Percentiles rank a stretch among this genome's conserved stretches.
phyloP scores from a whole-genome alignment of 2,329 filamentous ascomycete genomes.

The Neopestalotiopsis sp. region DNA sequence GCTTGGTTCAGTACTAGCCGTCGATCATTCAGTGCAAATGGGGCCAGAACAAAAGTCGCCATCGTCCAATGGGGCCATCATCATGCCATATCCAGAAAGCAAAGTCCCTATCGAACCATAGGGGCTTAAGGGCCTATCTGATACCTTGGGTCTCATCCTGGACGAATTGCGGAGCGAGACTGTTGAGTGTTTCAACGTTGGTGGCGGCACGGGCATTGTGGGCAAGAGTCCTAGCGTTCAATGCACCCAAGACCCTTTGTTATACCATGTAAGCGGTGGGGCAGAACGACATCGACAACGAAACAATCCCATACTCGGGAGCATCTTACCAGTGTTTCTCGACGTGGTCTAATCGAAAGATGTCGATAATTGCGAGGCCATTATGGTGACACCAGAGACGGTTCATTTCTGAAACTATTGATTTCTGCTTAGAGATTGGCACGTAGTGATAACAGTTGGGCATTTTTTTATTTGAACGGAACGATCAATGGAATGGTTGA shows the following conservation, averaged over 20 bases:
- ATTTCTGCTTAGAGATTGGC: background rate
- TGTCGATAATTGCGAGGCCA: background rate
- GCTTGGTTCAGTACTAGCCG: background rate
- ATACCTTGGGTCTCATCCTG: constrained; percentile 7
- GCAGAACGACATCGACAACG: background rate
- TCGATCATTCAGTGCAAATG: background rate
- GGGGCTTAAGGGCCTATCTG: background rate
- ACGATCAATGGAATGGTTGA: background rate
- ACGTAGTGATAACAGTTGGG: background rate
- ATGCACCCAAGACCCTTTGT: background rate
- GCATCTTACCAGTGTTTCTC: background rate
- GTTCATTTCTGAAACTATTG: constrained; percentile 10
- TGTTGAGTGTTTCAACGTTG: constrained; percentile 13
- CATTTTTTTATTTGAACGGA: background rate
- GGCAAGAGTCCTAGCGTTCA: constrained; percentile 15
- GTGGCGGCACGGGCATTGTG: background rate
- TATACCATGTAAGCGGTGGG: background rate
- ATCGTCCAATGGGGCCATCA: constrained; percentile 8
- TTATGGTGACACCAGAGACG: constrained; percentile 6
- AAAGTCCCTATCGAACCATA: constrained; percentile 12
- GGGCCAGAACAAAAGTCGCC: background rate
- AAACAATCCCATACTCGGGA: constrained; percentile 5
- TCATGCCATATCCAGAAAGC: constrained; percentile 1
- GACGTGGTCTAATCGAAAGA: constrained; percentile 11
- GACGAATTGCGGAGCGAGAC: constrained; percentile 15